phyloP scores from a whole-genome alignment of 768 basidiomycete species.

The Mycena rebaudengoi region DNA sequence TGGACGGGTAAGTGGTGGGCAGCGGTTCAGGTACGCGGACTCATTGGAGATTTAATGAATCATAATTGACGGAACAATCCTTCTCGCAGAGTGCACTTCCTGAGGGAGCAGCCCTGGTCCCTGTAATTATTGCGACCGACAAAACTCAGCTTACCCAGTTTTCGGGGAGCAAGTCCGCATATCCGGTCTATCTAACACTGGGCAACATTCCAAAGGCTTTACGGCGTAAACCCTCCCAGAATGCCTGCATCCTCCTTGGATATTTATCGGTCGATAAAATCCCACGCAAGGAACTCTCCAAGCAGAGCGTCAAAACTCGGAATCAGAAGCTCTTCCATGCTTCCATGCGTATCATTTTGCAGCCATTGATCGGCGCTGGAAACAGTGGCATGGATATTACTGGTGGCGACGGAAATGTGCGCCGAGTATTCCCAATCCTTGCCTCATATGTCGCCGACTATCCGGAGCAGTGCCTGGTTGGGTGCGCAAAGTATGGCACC shows the following conservation, averaged over 20 bases:
- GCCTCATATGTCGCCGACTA: conserved; percentile 32
- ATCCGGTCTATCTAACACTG: conserved; percentile 53
- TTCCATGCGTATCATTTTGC: conserved; percentile 41
- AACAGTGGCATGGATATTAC: conserved; percentile 41
- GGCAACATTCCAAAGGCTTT: conserved; percentile 47
- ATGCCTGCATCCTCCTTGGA: conserved; percentile 44
- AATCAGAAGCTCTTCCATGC: conserved; percentile 37
- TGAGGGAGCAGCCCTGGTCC: background rate
- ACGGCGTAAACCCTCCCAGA: conserved; percentile 38
- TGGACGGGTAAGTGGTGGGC: conserved; percentile 48
- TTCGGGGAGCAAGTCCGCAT: conserved; percentile 46
- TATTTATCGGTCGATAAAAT: conserved; percentile 50
- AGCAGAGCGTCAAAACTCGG: conserved; percentile 1
- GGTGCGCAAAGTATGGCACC: conserved; percentile 23
- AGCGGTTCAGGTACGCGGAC: conserved; percentile 40
- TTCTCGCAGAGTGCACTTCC: background rate
- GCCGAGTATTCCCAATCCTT: conserved; percentile 16
- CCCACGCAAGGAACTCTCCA: conserved; percentile 15
- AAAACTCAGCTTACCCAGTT: conserved; percentile 45
- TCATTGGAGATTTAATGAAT: background rate
- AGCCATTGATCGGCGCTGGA: conserved; percentile 36
- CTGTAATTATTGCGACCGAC: conserved; percentile 42
- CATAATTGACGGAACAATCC: background rate
- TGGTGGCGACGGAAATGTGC: conserved; percentile 38
- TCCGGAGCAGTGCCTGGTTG: conserved; percentile 50